Base-by-base conservation (phyloP, 169 alveolate species). In the Plasmodium adleri region DNA sequence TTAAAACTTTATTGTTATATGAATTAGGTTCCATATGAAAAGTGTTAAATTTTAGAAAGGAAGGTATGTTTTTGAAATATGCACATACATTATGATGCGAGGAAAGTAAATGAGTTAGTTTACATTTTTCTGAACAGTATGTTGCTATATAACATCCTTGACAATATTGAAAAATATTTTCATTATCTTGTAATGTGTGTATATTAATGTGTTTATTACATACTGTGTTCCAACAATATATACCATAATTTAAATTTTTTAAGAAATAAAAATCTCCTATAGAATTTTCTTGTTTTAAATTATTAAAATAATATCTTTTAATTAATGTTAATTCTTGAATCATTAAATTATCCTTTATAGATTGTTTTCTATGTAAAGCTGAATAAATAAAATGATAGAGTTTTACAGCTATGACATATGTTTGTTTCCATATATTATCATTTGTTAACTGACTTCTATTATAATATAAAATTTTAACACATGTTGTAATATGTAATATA, bases 151-250 rank as follows among this genome's bases (percentile, higher is more conserved):
- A 66, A 52, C 88, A 74, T 50, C 88, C 88, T 4, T 67, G 80
- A 47, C 92, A 74, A 52, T 87, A 74, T 20, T 74, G 64, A 54
- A 74, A 75, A 59, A 15, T 71, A 87, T 87, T 32, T 83, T 68
- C 56, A 72, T 83, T 83, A 83, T 83, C 26, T 17, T 83, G 85
- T 68, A 54, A 83, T 20, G 28, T 22, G 15, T 68, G 91, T 54
- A 58, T 60, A 54, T 83, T 83, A 8, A 60, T 59, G 20, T 68
- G 68, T 68, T 68, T 83, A 56, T 83, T 83, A 49, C 91, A 83
- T 17, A 83, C 62, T 47, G 85, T 9, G 59, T 83, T 83, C 91
- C 91, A 83, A 62, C 91, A 83, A 72, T 83, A 83, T 68, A 83
- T 83, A 22, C 91, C 91, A 68, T 83, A 83, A 17, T 83, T 83